Percentiles rank a stretch among this genome's conserved stretches.
Evolutionary conservation across 257 asterid genomes (phyloP).

Genomic region (Plantago elongata): DNA sequence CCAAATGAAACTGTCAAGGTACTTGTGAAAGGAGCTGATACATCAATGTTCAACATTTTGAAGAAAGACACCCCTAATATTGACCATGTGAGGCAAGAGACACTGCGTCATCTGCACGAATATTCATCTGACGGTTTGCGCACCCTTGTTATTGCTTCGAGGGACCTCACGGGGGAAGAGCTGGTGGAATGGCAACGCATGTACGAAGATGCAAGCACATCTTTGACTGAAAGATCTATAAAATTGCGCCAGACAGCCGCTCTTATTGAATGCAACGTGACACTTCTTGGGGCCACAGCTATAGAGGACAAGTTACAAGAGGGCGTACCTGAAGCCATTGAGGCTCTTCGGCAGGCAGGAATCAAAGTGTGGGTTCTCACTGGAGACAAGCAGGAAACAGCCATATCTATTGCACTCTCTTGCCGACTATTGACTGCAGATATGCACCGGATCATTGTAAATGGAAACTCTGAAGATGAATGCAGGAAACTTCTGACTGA

Average conservation of each 20-base stretch:
- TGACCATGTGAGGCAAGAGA: conserved; percentile 43
- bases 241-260: conserved; percentile 89
- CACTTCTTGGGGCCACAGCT: conserved; percentile 93
- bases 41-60: conserved; percentile 77
- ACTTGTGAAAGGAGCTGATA: conserved; percentile 96
- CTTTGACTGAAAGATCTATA: conserved; percentile 81
- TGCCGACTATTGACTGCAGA: conserved; percentile 92
- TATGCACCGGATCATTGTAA: conserved; percentile 80
- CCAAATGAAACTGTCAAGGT: conserved; percentile 77
- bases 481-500: conserved; percentile 74
- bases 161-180: conserved; percentile 65
- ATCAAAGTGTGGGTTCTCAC: conserved; percentile 98
- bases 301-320: conserved; percentile 97
- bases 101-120: conserved; percentile 64
- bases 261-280: conserved; percentile 75
- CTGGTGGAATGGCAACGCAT: conserved; percentile 82
- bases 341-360: conserved; percentile 93
- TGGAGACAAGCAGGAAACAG: conserved; percentile 99
- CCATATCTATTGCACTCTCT: conserved; percentile 92
- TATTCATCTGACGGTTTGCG: conserved; percentile 96
- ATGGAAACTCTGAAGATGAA: conserved; percentile 85
- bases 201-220: conserved; percentile 97
- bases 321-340: conserved; percentile 95
- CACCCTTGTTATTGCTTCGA: conserved; percentile 84
- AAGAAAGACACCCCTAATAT: conserved; percentile 34